Conservation (phyloP, 495 filamentous ascomycete genomes). For the Pseudomonodictys pantanalensis region DNA sequence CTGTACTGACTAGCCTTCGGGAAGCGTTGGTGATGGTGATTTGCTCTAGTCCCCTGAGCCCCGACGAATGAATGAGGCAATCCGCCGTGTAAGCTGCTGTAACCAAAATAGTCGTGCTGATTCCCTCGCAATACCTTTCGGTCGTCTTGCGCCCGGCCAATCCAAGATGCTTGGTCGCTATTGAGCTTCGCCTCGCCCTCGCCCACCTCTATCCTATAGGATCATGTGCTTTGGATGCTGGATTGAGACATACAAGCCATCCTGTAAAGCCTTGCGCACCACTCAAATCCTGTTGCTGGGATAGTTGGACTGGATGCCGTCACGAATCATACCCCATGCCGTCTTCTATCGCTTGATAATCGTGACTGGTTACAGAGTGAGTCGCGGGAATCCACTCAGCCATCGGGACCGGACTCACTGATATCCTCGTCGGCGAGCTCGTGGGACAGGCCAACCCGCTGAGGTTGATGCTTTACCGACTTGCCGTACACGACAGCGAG, state of each 20-base stretch:
- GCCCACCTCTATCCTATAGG: conserved; percentile 17
- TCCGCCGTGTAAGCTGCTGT: conserved; percentile 24
- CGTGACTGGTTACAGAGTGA: conserved; percentile 64
- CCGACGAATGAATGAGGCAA: conserved; percentile 30
- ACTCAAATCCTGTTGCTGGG: conserved; percentile 19
- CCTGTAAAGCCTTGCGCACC: conserved; percentile 28
- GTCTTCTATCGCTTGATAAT: conserved; percentile 82
- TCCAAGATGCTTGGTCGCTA: conserved; percentile 16
- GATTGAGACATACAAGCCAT: conserved; percentile 35
- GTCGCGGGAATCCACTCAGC: conserved; percentile 12
- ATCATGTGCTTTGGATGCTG: conserved; percentile 14
- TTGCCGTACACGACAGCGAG: conserved; percentile 93
- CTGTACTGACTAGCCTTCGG: conserved; percentile 2
- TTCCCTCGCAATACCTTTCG: conserved; percentile 27
- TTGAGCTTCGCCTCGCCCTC: conserved; percentile 21
- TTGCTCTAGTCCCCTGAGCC: conserved; percentile 6
- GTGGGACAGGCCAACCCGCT: conserved; percentile 87
- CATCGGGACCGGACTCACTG: conserved; percentile 57
- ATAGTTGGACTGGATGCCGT: conserved; percentile 6
- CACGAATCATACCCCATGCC: not conserved
- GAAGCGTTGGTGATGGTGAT: not conserved
- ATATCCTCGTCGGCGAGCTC: conserved; percentile 96
- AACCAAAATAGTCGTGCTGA: conserved; percentile 30
- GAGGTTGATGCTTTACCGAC: conserved; percentile 97
- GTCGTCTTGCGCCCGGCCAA: conserved; percentile 23